phyloP scores from a whole-genome alignment of 2,329 filamentous ascomycete genomes.

The Colletotrichum neosansevieriae region DNA sequence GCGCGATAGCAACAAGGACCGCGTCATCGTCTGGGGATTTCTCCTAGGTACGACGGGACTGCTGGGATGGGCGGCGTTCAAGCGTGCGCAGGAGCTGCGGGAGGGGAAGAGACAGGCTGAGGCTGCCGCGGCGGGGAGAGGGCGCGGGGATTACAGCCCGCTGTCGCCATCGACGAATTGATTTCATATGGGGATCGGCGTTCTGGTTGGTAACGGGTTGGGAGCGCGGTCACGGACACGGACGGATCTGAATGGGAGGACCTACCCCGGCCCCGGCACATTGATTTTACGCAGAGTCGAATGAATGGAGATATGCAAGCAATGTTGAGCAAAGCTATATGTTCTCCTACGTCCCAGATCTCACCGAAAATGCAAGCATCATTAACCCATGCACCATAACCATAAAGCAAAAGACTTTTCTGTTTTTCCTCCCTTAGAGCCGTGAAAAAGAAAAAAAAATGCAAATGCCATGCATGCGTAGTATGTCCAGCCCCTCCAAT shows the following conservation, averaged over 20 bases:
- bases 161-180: conserved; percentile 16
- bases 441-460: not conserved
- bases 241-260: not conserved
- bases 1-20: conserved; percentile 75
- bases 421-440: conserved; percentile 11
- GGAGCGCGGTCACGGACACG: not conserved
- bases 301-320: conserved; percentile 3
- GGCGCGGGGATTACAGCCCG: conserved; percentile 37
- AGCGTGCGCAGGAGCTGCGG: conserved; percentile 59
- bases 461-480: conserved; percentile 28
- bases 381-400: conserved; percentile 29
- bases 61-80: conserved; percentile 70
- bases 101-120: conserved; percentile 43
- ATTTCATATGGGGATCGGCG: not conserved
- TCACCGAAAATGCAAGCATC: conserved; percentile 19
- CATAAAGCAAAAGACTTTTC: conserved; percentile 25
- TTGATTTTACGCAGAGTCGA: not conserved
- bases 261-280: not conserved
- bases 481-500: not conserved
- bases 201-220: not conserved
- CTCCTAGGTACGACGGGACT: conserved; percentile 69
- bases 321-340: conserved; percentile 25
- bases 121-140: conserved; percentile 19
- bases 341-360: not conserved
- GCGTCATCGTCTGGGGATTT: conserved; percentile 75